These are phyloP conservation scores for Wickerhamomyces ciferrii DNA, from an alignment of 805 yeast genomes.

Conservation along the genomic window DNA sequence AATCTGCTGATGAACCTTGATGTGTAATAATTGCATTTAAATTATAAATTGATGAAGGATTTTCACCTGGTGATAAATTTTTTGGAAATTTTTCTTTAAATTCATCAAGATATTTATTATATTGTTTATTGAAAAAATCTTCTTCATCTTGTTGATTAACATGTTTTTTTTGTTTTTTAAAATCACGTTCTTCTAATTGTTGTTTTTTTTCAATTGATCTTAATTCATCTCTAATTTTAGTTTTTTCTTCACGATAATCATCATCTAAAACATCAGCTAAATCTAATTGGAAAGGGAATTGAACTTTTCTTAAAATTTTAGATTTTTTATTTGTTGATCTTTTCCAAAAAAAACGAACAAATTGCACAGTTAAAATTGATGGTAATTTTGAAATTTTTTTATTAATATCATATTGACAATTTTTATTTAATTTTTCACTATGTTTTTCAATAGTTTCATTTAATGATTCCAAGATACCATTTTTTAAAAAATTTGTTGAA, in stretches of 20 bases:
- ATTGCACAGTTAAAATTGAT: slow-evolving; percentile 81
- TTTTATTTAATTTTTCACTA: slow-evolving; percentile 61
- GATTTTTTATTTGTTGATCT: slow-evolving; percentile 86
- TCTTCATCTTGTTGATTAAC: slow-evolving; percentile 21
- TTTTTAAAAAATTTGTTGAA: slow-evolving; percentile 80
- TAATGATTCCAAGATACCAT: slow-evolving; percentile 73
- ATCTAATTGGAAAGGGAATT: slow-evolving; percentile 91
- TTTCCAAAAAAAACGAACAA: slow-evolving; percentile 95
- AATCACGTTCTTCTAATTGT: slow-evolving; percentile 66
- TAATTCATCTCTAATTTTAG: slow-evolving; percentile 69
- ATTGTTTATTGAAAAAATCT: slow-evolving; percentile 39
- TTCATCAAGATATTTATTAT: slow-evolving; percentile 45
- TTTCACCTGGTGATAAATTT: slow-evolving; percentile 54
- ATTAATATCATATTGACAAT: slow-evolving; percentile 64
- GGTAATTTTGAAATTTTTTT: slow-evolving; percentile 73
- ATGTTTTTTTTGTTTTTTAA: slow-evolving; percentile 58
- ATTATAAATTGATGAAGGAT: slow-evolving; percentile 85
- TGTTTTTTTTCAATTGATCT: slow-evolving; percentile 72
- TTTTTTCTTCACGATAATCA: slow-evolving; percentile 61
- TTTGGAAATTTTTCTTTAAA: slow-evolving; percentile 41
- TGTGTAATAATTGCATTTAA: slow-evolving; percentile 83
- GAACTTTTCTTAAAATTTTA: slow-evolving; percentile 89
- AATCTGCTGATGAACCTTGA: slow-evolving; percentile 92
- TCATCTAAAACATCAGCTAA: slow-evolving; percentile 80
- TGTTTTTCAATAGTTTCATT: slow-evolving; percentile 74